These are phyloP conservation scores for Immersiella caudata DNA, from an alignment of 495 filamentous ascomycete species.

Conservation along the genomic window DNA sequence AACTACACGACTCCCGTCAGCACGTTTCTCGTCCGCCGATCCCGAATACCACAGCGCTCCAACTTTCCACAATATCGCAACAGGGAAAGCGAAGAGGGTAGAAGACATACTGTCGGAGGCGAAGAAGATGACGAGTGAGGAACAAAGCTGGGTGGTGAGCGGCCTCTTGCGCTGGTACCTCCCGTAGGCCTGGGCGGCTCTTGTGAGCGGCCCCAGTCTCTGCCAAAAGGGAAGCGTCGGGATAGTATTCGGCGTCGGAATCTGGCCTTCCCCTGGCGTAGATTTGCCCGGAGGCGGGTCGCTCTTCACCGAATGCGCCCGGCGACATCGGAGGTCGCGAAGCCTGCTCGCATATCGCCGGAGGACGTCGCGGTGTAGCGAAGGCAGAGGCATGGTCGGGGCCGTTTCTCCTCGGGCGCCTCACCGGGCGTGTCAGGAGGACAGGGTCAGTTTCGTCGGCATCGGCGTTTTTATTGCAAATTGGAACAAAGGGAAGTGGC, in stretches of 20 bases:
- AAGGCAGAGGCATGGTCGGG: conserved; percentile 25
- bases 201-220: conserved; percentile 58
- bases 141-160: conserved; percentile 75
- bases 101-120: conserved; percentile 61
- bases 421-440: background rate
- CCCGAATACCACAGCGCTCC: background rate
- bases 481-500: background rate
- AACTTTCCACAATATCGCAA: no score
- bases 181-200: conserved; percentile 69
- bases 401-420: background rate
- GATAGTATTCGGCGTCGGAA: conserved; percentile 50
- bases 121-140: conserved; percentile 75
- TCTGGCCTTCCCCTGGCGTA: conserved; percentile 35
- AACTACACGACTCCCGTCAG: conserved; percentile 40
- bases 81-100: background rate
- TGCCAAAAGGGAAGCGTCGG: conserved; percentile 53
- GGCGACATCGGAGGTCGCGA: conserved; percentile 28
- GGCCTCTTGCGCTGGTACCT: conserved; percentile 70
- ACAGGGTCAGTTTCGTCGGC: background rate
- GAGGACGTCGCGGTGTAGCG: conserved; percentile 23
- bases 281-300: conserved; percentile 21
- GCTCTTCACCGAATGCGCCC: conserved; percentile 33
- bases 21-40: background rate
- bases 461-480: conserved; percentile 11
- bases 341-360: conserved; percentile 31